These are phyloP conservation scores for Litchi chinensis DNA, from an alignment of 345 rosid genomes.

Conservation along the genomic window DNA sequence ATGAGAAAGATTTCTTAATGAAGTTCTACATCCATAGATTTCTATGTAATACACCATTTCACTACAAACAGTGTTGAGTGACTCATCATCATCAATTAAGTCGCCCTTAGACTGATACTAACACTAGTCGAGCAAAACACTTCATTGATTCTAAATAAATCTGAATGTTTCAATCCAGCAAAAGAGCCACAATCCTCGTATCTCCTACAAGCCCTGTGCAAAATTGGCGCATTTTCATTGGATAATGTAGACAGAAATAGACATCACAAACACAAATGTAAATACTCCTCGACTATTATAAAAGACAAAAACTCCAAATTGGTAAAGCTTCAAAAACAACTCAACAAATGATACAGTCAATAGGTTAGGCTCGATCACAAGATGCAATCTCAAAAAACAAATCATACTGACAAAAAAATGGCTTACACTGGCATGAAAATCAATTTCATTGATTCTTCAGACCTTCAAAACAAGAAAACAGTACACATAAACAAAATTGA, in stretches of 20 bases:
- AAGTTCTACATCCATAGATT: not conserved
- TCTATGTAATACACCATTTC: not conserved
- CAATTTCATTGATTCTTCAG: not conserved
- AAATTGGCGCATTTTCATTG: not conserved
- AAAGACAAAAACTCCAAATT: not conserved
- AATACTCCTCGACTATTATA: not conserved
- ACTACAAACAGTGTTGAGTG: not conserved
- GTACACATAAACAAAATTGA: not conserved
- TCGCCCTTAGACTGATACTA: not conserved
- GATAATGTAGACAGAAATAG: not conserved
- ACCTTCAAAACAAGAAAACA: not conserved
- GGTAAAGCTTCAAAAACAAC: not conserved
- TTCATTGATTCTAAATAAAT: not conserved
- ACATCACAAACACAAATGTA: not conserved
- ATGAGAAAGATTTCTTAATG: not conserved
- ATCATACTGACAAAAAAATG: not conserved
- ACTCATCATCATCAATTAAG: not conserved
- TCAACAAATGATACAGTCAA: not conserved
- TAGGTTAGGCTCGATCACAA: not conserved
- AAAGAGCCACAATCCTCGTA: constrained; percentile 1
- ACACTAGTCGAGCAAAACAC: not conserved
- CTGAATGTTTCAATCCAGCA: not conserved
- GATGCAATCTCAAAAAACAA: not conserved
- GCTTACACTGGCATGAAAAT: not conserved
- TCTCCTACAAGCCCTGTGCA: not conserved